These are phyloP conservation scores for Phytophthora idaei DNA, from an alignment of 352 stramenopile species.

Conservation along the genomic window DNA sequence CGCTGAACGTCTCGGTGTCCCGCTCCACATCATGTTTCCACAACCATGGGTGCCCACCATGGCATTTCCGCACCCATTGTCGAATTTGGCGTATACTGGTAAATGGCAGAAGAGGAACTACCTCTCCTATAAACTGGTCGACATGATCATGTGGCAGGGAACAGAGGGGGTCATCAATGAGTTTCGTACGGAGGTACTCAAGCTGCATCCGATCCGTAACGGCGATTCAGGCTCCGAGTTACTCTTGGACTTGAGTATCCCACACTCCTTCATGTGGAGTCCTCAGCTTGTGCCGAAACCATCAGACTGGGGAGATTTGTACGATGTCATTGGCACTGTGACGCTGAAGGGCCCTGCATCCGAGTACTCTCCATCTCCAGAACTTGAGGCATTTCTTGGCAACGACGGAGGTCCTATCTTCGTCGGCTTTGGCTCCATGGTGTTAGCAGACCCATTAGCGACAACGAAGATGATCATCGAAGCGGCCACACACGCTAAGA, in stretches of 20 bases:
- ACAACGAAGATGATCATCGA: slow-evolving; percentile 87
- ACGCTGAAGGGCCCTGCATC: slow-evolving; percentile 38
- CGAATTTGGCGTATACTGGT: slow-evolving; percentile 76
- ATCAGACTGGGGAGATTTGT: slow-evolving; percentile 59
- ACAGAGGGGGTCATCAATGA: slow-evolving; percentile 56
- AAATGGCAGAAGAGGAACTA: slow-evolving; percentile 52
- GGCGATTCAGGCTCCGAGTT: slow-evolving; percentile 43
- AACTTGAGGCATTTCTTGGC: slow-evolving; percentile 39
- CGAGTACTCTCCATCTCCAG: slow-evolving; percentile 29
- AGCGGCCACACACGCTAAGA: slow-evolving; percentile 52
- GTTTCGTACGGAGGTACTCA: slow-evolving; percentile 58
- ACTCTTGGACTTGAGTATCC: slow-evolving; percentile 51
- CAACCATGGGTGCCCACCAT: slow-evolving; percentile 88
- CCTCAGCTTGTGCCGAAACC: slow-evolving; percentile 57
- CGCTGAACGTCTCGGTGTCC: slow-evolving; percentile 90
- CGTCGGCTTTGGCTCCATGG: slow-evolving; percentile 93
- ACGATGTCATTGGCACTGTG: slow-evolving; percentile 56
- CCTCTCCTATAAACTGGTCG: slow-evolving; percentile 59
- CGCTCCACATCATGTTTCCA: slow-evolving; percentile 94
- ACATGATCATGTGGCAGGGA: slow-evolving; percentile 61
- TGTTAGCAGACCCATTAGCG: slow-evolving; percentile 77
- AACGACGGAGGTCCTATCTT: slow-evolving; percentile 82
- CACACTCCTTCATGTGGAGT: slow-evolving; percentile 77
- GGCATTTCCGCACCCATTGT: slow-evolving; percentile 89
- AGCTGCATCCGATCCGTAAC: slow-evolving; percentile 52